Base-by-base conservation (phyloP, 306 rosid species). In the Oxytropis ochrocephala region DNA sequence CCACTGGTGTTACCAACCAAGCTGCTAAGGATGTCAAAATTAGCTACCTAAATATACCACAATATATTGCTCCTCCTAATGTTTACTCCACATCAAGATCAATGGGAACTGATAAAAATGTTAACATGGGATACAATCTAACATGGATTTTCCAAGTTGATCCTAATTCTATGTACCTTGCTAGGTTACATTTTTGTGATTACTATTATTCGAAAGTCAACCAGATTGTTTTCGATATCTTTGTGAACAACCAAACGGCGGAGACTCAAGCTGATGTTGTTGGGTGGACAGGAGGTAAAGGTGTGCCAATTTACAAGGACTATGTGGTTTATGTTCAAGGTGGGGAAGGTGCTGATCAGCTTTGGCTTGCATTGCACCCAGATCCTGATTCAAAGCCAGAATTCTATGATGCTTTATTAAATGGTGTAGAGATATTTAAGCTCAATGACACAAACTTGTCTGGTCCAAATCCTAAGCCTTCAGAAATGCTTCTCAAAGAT, bases 351-450 rank as follows among this genome's bases (percentile, higher is more conserved):
- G 60, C 41, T 39, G 62, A 85, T 6, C n/a, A 43, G 6, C 81
- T 85, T 11, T 70, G 76, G 86, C 71, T 85, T 17, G 84, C 82
- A 11, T 36, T 85, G n/a, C 81, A 79, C 7, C 86, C 89, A 11
- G 27, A 66, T 8, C 27, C 53, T 2, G 77, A 32, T 0, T 0
- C 76, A 6, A 65, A 55, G 65, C 89, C 89, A 14, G 57, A 79
- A 51, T 82, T 1, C 76, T 76, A 64, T 6, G 89, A 85, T 70
- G 81, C 79, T 13, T 1, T 82, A 7, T 79, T 85, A 10, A 85
- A 79, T 57, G 89, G 89, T 3, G 53, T 85, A 12, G 89, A 85
- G 77, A 73, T 85, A 59, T 85, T 85, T 83, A 85, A 85, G 84
- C 29, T 85, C 52, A 79, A 69, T 32, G 83, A 82, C 68, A 73